phyloP scores from a whole-genome alignment of 179 eudicot genomes.

The Actinidia arguta region DNA sequence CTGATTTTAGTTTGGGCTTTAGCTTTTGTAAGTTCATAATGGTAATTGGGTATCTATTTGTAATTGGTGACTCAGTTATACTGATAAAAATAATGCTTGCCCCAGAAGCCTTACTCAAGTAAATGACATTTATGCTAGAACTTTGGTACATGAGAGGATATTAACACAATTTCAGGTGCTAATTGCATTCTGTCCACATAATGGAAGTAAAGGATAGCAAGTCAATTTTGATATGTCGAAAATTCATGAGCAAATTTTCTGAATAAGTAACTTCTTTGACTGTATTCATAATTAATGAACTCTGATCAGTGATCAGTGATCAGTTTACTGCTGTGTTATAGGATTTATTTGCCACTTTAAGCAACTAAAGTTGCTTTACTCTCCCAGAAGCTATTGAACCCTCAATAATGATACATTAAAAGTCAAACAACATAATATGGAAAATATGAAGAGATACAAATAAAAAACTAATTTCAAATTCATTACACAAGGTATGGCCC shows the following conservation, averaged over 20 bases:
- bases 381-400: neutral
- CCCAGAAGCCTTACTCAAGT: neutral
- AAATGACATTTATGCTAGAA: neutral
- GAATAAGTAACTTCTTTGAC: neutral
- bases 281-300: neutral
- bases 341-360: neutral
- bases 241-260: neutral
- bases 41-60: neutral
- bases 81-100: neutral
- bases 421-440: neutral
- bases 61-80: neutral
- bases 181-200: neutral
- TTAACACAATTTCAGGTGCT: neutral
- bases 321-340: too few species aligned
- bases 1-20: neutral
- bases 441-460: neutral
- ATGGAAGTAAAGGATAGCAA: neutral
- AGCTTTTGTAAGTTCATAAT: too few species aligned
- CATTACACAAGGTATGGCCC: slow-evolving; percentile 26
- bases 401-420: neutral
- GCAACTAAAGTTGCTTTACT: neutral
- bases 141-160: neutral
- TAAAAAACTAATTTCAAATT: slow-evolving; percentile 4
- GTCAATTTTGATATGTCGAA: neutral
- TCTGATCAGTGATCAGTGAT: neutral